Evolutionary conservation across 2,329 filamentous ascomycete genomes (phyloP).

Genomic region (Neonectria sp.): DNA sequence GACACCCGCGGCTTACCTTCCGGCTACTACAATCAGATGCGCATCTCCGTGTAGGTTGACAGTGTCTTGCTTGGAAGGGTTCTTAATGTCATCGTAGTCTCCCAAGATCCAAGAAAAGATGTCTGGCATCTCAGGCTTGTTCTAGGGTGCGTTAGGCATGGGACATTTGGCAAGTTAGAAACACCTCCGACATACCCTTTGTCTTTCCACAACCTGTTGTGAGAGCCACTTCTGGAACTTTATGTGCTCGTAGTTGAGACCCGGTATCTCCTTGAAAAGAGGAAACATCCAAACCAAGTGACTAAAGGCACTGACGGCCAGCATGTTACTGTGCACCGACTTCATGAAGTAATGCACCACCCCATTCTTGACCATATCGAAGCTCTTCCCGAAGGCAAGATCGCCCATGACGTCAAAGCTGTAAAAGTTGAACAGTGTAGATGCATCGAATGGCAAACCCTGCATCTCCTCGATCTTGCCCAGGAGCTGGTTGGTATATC

Average conservation of each 20-base stretch:
- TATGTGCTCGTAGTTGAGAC: constrained; percentile 21
- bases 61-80: constrained; percentile 14
- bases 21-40: constrained; percentile 9
- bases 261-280: constrained; percentile 26
- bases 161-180: background rate
- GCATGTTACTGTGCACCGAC: constrained; percentile 23
- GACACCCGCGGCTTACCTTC: constrained; percentile 1
- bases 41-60: constrained; percentile 12
- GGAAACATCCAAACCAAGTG: constrained; percentile 28
- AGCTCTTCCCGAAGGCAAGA: constrained; percentile 54
- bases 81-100: constrained; percentile 15
- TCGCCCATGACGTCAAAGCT: constrained; percentile 59
- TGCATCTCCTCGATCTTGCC: constrained; percentile 22
- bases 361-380: constrained; percentile 50
- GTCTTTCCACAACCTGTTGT: constrained; percentile 11
- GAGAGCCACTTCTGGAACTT: constrained; percentile 17
- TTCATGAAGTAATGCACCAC: constrained; percentile 27
- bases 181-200: background rate
- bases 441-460: constrained; percentile 42
- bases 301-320: constrained; percentile 23
- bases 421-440: constrained; percentile 54
- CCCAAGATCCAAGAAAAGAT: constrained; percentile 23
- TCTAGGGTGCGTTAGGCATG: background rate
- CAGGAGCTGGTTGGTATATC: constrained; percentile 27
- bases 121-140: constrained; percentile 16